Evolutionary conservation across 106 monocot genomes (phyloP), one percentile per base, ranked within the genome.

Genomic region (Allium fistulosum): DNA sequence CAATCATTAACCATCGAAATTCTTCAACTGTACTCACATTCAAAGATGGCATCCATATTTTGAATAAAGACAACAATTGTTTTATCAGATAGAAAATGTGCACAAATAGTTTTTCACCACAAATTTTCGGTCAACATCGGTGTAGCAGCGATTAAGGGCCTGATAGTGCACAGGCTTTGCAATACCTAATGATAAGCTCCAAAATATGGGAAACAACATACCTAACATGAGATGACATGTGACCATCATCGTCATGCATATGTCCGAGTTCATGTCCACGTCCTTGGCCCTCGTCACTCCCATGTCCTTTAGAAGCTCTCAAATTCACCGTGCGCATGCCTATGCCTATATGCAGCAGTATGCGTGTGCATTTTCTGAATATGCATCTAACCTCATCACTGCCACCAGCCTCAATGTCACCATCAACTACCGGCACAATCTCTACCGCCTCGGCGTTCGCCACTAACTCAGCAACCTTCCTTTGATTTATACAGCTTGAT

Each of bases 291-390:
- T 16, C 58, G 17, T 27, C 50, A 18, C 37, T 9, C 66, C 8
- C 50, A 8, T 51, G 66, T 4, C 66, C 61, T 8, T 14, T 51
- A 52, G 51, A 53, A 9, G 48, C 74, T 48, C 50, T 9, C 58
- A n/a, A 17, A 28, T n/a, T 0, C 49, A 48, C 49, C 66, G 17
- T 73, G 63, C 26, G 26, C 4, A 52, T 74, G 78, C 53, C 58
- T 27, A 66, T 82, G 82, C 17, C 53, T 46, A 51, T 84, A 80
- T 17, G 59, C 77, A 45, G 65, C 65, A 6, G 69, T 71, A 52
- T 84, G 84, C 14, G 77, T 80, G 63, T 55, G 80, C 71, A 84
- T 84, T 51, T 80, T 80, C 7, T 80, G 71, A 47, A 80, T 78
- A 66, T 80, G 80, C 77, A 80, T 78, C 17, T 66, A 11, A 7